Percentiles rank a stretch among this genome's conserved stretches.
phyloP scores from a whole-genome alignment of 31 red algal species.

The Porphyra umbilicalis region DNA sequence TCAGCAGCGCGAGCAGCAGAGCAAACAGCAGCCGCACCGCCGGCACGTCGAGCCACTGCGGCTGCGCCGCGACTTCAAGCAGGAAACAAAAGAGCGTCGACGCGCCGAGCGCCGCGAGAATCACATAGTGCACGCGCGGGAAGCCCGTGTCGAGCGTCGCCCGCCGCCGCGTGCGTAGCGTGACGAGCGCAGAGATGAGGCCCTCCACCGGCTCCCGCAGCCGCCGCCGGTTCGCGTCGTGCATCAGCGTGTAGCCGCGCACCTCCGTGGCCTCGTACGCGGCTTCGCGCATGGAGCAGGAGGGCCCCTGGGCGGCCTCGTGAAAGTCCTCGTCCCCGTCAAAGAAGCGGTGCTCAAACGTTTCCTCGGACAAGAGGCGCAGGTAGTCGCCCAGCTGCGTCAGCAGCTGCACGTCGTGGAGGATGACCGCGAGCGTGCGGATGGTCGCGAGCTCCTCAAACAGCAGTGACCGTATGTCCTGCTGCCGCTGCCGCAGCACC shows the following conservation, averaged over 20 bases:
- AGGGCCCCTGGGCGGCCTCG: background rate
- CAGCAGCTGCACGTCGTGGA: background rate
- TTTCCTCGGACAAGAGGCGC: background rate
- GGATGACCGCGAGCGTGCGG: background rate
- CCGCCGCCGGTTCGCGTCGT: background rate
- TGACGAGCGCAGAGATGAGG: background rate
- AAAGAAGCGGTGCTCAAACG: conserved; percentile 1
- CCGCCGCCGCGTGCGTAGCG: conserved; percentile 1
- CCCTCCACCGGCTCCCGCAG: background rate
- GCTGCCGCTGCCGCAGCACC: conserved; percentile 4
- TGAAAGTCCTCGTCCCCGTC: background rate
- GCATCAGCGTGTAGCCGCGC: background rate
- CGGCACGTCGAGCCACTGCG: conserved; percentile 3
- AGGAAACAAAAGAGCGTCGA: conserved; percentile 3
- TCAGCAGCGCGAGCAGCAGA: background rate
- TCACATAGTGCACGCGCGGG: background rate
- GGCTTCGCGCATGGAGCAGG: background rate
- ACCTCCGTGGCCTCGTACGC: background rate
- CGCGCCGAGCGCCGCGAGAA: conserved; percentile 4
- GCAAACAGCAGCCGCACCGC: background rate
- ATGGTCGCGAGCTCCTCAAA: background rate
- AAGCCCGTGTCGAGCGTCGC: conserved; percentile 7
- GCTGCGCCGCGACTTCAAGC: background rate
- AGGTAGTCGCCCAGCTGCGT: background rate
- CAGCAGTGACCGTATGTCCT: conserved; percentile 2